phyloP scores from a whole-genome alignment of 2,329 filamentous ascomycete genomes.

The Chaetomium olivaceum region DNA sequence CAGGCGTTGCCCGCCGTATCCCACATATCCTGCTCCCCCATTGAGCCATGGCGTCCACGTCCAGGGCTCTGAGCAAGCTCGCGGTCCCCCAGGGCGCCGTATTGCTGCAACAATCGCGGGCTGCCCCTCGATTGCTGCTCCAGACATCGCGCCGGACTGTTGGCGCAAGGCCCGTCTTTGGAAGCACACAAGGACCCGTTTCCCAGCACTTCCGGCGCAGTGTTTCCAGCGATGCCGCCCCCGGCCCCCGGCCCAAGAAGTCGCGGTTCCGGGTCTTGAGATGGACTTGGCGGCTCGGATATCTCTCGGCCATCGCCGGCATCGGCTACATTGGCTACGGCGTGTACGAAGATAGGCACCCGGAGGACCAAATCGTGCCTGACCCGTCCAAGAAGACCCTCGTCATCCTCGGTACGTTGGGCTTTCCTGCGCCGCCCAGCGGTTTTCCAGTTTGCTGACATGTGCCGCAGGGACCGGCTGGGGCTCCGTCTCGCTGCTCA shows the following conservation, averaged over 20 bases:
- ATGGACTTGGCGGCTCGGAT: constrained; percentile 82
- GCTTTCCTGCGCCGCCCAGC: background rate
- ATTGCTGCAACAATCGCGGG: constrained; percentile 29
- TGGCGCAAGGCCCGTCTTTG: constrained; percentile 29
- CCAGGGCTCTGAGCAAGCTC: constrained; percentile 39
- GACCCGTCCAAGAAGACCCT: constrained; percentile 95
- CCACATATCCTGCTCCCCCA: constrained; percentile 19
- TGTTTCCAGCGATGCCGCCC: constrained; percentile 33
- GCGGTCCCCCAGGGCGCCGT: constrained; percentile 35
- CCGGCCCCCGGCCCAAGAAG: constrained; percentile 48
- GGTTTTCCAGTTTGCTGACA: constrained; percentile 30
- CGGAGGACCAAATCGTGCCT: constrained; percentile 72
- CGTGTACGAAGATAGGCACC: constrained; percentile 81
- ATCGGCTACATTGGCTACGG: constrained; percentile 73
- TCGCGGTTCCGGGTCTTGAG: constrained; percentile 69
- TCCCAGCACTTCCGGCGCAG: constrained; percentile 35
- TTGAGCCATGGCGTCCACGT: constrained; percentile 38
- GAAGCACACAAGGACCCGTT: constrained; percentile 31
- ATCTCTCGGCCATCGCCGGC: constrained; percentile 70
- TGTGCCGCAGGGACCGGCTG: constrained; percentile 77
- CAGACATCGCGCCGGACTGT: constrained; percentile 32
- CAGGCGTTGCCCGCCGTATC: background rate
- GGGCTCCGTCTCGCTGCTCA: constrained; percentile 92
- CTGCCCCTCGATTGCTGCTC: constrained; percentile 35
- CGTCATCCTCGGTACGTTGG: constrained; percentile 77